Percentiles rank a stretch among this genome's conserved stretches.
phyloP scores from a whole-genome alignment of 169 alveolate genomes.

The Plasmodium coatneyi region DNA sequence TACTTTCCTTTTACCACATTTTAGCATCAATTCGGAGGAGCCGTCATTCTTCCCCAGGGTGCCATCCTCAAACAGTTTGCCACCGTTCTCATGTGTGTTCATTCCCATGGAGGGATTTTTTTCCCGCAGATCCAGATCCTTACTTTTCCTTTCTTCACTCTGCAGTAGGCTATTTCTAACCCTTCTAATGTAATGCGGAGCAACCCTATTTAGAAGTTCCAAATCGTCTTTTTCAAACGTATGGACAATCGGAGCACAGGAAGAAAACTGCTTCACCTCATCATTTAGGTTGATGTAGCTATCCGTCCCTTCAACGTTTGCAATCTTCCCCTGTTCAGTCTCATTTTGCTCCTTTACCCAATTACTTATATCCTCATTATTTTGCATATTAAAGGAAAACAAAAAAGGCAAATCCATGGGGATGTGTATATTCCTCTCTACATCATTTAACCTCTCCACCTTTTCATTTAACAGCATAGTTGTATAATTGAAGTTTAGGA shows the following conservation, averaged over 20 bases:
- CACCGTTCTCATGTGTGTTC: not conserved
- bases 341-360: conserved; percentile 35
- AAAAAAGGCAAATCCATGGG: conserved; percentile 47
- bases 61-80: not conserved
- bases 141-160: not conserved
- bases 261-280: conserved; percentile 25
- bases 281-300: conserved; percentile 21
- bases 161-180: conserved; percentile 1
- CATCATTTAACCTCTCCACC: conserved; percentile 45
- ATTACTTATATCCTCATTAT: conserved; percentile 26
- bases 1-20: not conserved
- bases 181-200: conserved; percentile 46
- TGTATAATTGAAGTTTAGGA: conserved; percentile 22
- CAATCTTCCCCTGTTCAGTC: not conserved
- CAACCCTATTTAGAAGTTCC: conserved; percentile 6
- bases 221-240: conserved; percentile 57
- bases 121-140: not conserved
- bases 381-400: conserved; percentile 40
- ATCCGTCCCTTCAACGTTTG: not conserved
- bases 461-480: conserved; percentile 52
- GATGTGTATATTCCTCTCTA: conserved; percentile 37
- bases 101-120: not conserved
- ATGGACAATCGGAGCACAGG: conserved; percentile 10
- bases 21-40: not conserved
- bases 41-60: not conserved